Conservation (phyloP, 1,284 basidiomycete species). For the Apiotrichum domesticum region DNA sequence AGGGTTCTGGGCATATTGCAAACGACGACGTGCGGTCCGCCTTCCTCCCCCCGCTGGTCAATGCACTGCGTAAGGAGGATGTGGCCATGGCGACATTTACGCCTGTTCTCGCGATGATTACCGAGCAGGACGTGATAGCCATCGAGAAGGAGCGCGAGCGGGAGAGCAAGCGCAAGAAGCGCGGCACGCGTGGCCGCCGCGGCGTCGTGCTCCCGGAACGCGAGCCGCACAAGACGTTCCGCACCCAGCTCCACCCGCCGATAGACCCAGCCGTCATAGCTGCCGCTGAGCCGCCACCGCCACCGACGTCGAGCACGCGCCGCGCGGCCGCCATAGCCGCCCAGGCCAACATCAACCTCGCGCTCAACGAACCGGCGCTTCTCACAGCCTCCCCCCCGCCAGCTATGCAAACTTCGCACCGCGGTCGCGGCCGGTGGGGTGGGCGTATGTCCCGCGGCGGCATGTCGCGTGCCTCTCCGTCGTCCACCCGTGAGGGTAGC, state of each 20-base stretch:
- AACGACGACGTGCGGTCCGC: slow-evolving; percentile 90
- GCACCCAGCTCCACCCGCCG: slow-evolving; percentile 61
- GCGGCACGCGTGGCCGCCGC: slow-evolving; percentile 79
- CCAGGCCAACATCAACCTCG: slow-evolving; percentile 50
- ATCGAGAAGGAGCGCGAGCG: slow-evolving; percentile 91
- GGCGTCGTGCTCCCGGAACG: slow-evolving; percentile 89
- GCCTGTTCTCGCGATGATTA: slow-evolving; percentile 80
- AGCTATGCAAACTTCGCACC: slow-evolving; percentile 29
- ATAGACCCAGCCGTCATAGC: slow-evolving; percentile 32
- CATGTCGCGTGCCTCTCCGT: slow-evolving; percentile 22
- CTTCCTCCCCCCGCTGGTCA: slow-evolving; percentile 71
- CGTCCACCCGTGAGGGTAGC: slow-evolving; percentile 26
- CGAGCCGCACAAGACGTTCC: slow-evolving; percentile 84
- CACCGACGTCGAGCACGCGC: slow-evolving; percentile 54
- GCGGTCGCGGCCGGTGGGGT: slow-evolving; percentile 3
- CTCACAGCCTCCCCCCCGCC: slow-evolving; percentile 49
- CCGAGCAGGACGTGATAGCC: slow-evolving; percentile 78
- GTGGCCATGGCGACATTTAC: slow-evolving; percentile 69
- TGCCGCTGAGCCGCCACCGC: slow-evolving; percentile 46
- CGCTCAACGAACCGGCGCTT: slow-evolving; percentile 43
- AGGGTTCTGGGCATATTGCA: slow-evolving; percentile 68
- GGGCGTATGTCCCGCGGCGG: slow-evolving; percentile 7
- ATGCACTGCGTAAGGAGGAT: slow-evolving; percentile 61
- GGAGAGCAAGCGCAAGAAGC: slow-evolving; percentile 71
- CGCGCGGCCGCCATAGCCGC: slow-evolving; percentile 80